Percentiles rank a stretch among this genome's conserved stretches.
phyloP scores from a whole-genome alignment of 768 basidiomycete species.

The Leccinum incarnatum region DNA sequence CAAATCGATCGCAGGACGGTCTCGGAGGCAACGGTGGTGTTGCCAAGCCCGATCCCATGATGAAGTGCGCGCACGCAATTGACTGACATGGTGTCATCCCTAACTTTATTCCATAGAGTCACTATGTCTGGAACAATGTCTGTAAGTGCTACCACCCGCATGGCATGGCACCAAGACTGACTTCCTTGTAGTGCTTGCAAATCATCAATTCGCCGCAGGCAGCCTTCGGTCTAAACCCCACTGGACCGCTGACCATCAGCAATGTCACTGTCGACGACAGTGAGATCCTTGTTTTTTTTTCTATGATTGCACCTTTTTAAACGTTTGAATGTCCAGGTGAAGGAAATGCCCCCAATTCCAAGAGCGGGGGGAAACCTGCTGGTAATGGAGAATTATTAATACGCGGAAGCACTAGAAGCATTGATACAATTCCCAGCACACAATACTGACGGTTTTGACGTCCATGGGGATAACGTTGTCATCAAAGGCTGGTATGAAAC shows the following conservation, averaged over 20 bases:
- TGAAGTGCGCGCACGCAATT: slow-evolving; percentile 29
- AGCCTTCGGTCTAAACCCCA: slow-evolving; percentile 30
- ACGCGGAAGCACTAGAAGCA: background rate
- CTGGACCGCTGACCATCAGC: slow-evolving; percentile 39
- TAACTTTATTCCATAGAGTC: slow-evolving; percentile 27
- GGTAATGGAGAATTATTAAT: slow-evolving; percentile 26
- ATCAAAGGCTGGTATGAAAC: slow-evolving; percentile 29
- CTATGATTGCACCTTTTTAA: background rate
- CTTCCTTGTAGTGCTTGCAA: slow-evolving; percentile 29
- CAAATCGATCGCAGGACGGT: slow-evolving; percentile 25
- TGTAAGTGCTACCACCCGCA: slow-evolving; percentile 2
- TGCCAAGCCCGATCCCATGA: slow-evolving; percentile 38
- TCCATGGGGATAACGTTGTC: slow-evolving; percentile 34
- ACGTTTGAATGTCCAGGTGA: slow-evolving; percentile 36
- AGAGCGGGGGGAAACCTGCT: slow-evolving; percentile 48
- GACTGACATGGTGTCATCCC: background rate
- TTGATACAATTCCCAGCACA: slow-evolving; percentile 27
- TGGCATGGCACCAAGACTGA: background rate
- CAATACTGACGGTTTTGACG: slow-evolving; percentile 54
- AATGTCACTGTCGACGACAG: slow-evolving; percentile 55
- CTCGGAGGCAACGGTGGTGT: slow-evolving; percentile 11
- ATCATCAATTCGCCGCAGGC: slow-evolving; percentile 42
- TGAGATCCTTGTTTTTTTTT: slow-evolving; percentile 26
- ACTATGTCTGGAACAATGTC: slow-evolving; percentile 40
- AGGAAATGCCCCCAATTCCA: slow-evolving; percentile 50